Evolutionary conservation across 768 basidiomycete genomes (phyloP), one percentile per base, ranked within the genome.

Genomic region (Macrocybe gigantea): DNA sequence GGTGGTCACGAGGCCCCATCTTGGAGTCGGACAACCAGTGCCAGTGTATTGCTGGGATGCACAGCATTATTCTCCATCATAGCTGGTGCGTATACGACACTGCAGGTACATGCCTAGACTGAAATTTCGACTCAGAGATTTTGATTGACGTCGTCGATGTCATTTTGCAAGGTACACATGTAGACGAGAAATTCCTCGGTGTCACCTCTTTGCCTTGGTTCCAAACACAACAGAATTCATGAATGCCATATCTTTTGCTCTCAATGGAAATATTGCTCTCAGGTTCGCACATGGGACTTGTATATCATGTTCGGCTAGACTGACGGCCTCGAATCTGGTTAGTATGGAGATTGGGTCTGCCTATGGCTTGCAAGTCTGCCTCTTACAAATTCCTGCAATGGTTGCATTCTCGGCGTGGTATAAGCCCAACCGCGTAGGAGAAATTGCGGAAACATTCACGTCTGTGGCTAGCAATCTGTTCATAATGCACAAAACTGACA

Each of bases 341-440:
- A 97, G 94, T 64, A 97, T 98, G 93, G 96, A 98, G 68, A 98
- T 99, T 57, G 96, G 96, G 10, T 98, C 96, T 1, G 96, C 96
- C 4, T 99, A 99, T 66, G 96, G 96, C 5, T 76, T 99, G 2
- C 96, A 99, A 66, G 96, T 99, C 11, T 99, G 96, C 64, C 74
- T 99, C 45, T 75, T 99, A 10, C 96, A 99, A 66, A 93, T 98
- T 32, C 96, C 96, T 2, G 92, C 93, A 2, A 98, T 99, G 95
- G 93, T 99, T 10, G 95, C 93, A 0, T 98, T 99, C 67, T 93
- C 92, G 13, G 95, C 94, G 5, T 93, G 90, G 80, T 96, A 94
- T 60, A 83, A 85, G 46, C 90, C 92, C 0, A 78, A 80, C 33
- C 80, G 81, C 59, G 85, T 95, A 79, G 93, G 93, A 6, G 79